Evolutionary conservation across 139 green algal species (phyloP).

Genomic region (Volvox africanus): DNA sequence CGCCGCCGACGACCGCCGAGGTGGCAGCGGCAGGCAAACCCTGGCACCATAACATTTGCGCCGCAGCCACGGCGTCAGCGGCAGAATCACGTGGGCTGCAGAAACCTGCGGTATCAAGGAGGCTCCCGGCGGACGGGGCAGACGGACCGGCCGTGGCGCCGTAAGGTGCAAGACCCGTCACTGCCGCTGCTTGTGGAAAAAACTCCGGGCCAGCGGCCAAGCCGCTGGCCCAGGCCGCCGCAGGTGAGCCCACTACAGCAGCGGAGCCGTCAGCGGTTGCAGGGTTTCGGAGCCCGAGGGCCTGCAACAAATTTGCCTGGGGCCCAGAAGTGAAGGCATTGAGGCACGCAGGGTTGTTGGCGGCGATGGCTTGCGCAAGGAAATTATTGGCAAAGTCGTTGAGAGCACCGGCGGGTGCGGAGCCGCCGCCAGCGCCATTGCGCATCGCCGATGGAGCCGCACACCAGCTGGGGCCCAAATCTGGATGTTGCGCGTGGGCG

Average conservation of each 20-base stretch:
- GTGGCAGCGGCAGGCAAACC: too few relatives aligned
- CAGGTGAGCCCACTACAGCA: background rate
- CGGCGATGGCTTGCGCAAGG: background rate
- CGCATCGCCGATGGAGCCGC: too few relatives aligned
- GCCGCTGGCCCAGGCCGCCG: background rate
- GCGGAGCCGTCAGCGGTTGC: background rate
- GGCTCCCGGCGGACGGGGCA: too few relatives aligned
- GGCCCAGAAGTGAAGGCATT: background rate
- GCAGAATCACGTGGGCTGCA: background rate
- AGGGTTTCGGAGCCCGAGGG: background rate
- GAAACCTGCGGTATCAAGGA: background rate
- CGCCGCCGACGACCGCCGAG: background rate
- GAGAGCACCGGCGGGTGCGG: background rate
- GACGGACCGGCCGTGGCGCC: background rate
- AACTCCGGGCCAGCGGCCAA: background rate
- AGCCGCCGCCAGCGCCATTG: background rate
- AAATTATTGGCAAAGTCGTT: constrained; percentile 1
- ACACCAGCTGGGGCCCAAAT: too few relatives aligned
- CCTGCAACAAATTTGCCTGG: background rate
- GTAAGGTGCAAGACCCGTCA: background rate
- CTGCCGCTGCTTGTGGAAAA: too few relatives aligned
- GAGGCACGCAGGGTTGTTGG: background rate
- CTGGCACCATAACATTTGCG: background rate
- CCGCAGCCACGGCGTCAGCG: background rate
- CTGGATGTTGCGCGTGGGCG: too few relatives aligned